phyloP scores from a whole-genome alignment of 2,329 filamentous ascomycete genomes.

The Aspergillus phoenicis region DNA sequence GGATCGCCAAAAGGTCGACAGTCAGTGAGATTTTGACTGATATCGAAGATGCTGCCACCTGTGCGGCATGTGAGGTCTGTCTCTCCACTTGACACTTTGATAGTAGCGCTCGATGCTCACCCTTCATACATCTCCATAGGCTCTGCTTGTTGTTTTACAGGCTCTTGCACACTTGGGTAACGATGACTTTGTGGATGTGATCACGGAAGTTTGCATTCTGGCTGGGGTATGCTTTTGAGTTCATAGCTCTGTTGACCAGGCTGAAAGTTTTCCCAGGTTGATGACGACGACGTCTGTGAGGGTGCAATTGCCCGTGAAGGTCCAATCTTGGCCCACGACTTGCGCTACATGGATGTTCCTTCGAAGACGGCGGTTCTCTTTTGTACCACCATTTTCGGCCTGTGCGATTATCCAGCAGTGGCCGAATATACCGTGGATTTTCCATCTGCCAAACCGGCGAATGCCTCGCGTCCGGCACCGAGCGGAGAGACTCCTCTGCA shows the following conservation, averaged over 20 bases:
- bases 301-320: slow-evolving; percentile 56
- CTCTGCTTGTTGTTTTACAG: slow-evolving; percentile 47
- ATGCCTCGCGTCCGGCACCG: slow-evolving; percentile 42
- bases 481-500: slow-evolving; percentile 53
- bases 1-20: slow-evolving; percentile 18
- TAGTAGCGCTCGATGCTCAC: neutral
- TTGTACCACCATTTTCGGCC: slow-evolving; percentile 55
- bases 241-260: neutral
- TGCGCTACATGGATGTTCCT: slow-evolving; percentile 53
- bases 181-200: slow-evolving; percentile 43
- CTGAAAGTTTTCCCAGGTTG: slow-evolving; percentile 34
- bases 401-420: slow-evolving; percentile 54
- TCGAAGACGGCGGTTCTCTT: slow-evolving; percentile 56
- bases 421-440: slow-evolving; percentile 48
- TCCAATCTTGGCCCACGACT: slow-evolving; percentile 54
- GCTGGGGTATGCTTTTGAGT: slow-evolving; percentile 32
- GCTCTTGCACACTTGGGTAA: slow-evolving; percentile 49
- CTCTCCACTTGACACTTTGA: neutral
- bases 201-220: slow-evolving; percentile 39
- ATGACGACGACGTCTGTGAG: slow-evolving; percentile 58
- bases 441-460: slow-evolving; percentile 42
- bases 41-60: slow-evolving; percentile 32
- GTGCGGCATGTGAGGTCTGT: slow-evolving; percentile 33
- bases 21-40: slow-evolving; percentile 28
- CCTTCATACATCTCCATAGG: slow-evolving; percentile 17